Percentiles rank a stretch among this genome's conserved stretches.
phyloP scores from a whole-genome alignment of 208 protist species.

The Strigomonas oncopelti region DNA sequence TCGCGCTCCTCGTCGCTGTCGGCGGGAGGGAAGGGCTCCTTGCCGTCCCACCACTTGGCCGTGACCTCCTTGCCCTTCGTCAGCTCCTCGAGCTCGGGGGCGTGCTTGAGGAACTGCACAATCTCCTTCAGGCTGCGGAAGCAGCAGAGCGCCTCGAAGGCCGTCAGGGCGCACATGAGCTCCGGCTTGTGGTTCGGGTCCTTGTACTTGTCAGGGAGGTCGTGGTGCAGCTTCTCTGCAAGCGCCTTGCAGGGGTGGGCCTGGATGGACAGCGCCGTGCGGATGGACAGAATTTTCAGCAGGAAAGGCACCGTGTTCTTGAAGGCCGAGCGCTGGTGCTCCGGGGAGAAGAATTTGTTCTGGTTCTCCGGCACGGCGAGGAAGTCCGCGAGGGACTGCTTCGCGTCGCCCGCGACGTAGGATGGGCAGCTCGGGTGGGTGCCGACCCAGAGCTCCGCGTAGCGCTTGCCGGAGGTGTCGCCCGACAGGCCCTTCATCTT shows the following conservation, averaged over 20 bases:
- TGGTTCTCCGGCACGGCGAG: constrained; percentile 36
- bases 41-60: constrained; percentile 1
- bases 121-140: constrained; percentile 92
- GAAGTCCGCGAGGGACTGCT: constrained; percentile 57
- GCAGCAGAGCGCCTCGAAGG: constrained; percentile 94
- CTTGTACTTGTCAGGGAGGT: constrained; percentile 93
- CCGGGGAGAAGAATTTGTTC: constrained; percentile 50
- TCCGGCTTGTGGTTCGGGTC: constrained; percentile 99
- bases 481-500: constrained; percentile 63
- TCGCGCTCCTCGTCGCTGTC: constrained; percentile 47
- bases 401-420: constrained; percentile 18
- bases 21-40: constrained; percentile 13
- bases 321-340: constrained; percentile 51
- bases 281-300: constrained; percentile 96
- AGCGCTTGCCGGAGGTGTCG: constrained; percentile 54
- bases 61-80: constrained; percentile 27
- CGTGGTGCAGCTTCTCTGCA: constrained; percentile 84
- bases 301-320: constrained; percentile 89
- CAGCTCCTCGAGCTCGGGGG: constrained; percentile 49
- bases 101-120: constrained; percentile 52
- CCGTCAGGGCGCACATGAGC: constrained; percentile 92
- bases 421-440: constrained; percentile 93
- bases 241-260: constrained; percentile 96
- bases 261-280: constrained; percentile 96
- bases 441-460: constrained; percentile 98